Percentiles rank a stretch among this genome's conserved stretches.
Evolutionary conservation across 352 stramenopile species (phyloP).

Genomic region (Albugo candida): DNA sequence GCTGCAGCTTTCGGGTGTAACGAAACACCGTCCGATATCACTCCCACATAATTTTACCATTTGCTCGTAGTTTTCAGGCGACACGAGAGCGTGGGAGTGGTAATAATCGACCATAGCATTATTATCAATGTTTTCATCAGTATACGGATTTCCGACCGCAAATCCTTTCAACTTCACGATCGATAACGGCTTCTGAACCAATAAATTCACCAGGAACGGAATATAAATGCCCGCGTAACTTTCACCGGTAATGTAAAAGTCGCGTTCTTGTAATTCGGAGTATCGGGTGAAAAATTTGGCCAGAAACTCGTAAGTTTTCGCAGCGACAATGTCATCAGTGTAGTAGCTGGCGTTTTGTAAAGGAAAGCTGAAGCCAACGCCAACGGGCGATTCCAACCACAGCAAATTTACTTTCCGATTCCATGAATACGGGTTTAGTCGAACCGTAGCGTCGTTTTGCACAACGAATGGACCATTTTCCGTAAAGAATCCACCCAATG

Average conservation of each 20-base stretch:
- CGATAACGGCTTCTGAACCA: constrained; percentile 28
- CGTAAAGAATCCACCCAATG: constrained; percentile 62
- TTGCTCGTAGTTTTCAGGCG: constrained; percentile 28
- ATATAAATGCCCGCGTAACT: constrained; percentile 81
- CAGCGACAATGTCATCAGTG: constrained; percentile 29
- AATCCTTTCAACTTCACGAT: constrained; percentile 37
- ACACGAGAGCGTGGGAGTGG: constrained; percentile 61
- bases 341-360: constrained; percentile 30
- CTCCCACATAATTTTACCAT: constrained; percentile 27
- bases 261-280: constrained; percentile 30
- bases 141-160: constrained; percentile 44
- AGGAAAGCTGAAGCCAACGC: constrained; percentile 60
- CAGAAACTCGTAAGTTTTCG: constrained; percentile 37
- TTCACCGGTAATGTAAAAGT: constrained; percentile 77
- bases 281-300: constrained; percentile 57
- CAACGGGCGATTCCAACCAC: constrained; percentile 78
- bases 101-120: constrained; percentile 16
- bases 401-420: constrained; percentile 77
- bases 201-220: constrained; percentile 42
- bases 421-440: constrained; percentile 69
- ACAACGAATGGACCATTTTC: constrained; percentile 55
- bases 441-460: constrained; percentile 22
- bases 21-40: constrained; percentile 38
- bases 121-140: constrained; percentile 32
- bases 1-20: constrained; percentile 26